Percentiles rank a stretch among this genome's conserved stretches.
phyloP scores from a whole-genome alignment of 2,329 filamentous ascomycete genomes.

The Harringtonia lauricola region DNA sequence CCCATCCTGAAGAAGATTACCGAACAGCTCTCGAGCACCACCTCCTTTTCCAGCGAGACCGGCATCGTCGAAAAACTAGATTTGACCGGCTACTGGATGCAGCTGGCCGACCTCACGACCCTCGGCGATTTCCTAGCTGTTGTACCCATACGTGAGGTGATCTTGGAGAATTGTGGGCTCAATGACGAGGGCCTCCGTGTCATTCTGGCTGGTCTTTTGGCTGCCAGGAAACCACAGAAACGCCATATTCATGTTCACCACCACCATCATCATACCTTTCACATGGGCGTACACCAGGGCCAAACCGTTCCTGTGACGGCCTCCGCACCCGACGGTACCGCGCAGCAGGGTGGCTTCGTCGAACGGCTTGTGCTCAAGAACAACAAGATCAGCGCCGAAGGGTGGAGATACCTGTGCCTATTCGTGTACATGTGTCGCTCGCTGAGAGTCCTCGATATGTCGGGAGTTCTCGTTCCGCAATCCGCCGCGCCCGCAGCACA shows the following conservation, averaged over 20 bases:
- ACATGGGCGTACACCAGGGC: slow-evolving; percentile 11
- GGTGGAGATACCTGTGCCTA: slow-evolving; percentile 83
- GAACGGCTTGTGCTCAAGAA: slow-evolving; percentile 84
- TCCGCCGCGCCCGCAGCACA: slow-evolving; percentile 5
- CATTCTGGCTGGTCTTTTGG: slow-evolving; percentile 74
- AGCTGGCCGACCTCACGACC: slow-evolving; percentile 73
- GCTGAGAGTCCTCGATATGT: slow-evolving; percentile 76
- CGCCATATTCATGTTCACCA: slow-evolving; percentile 32
- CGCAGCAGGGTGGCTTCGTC: slow-evolving; percentile 58
- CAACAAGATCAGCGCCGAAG: slow-evolving; percentile 78
- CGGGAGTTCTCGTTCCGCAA: slow-evolving; percentile 66
- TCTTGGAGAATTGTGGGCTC: slow-evolving; percentile 78
- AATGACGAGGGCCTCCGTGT: slow-evolving; percentile 80
- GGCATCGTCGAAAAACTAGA: slow-evolving; percentile 78
- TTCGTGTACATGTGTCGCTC: slow-evolving; percentile 87
- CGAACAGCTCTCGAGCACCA: slow-evolving; percentile 67
- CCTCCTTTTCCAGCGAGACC: slow-evolving; percentile 52
- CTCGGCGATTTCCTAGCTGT: slow-evolving; percentile 90
- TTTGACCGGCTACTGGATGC: slow-evolving; percentile 73
- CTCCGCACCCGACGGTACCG: slow-evolving; percentile 23
- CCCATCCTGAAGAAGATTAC: slow-evolving; percentile 86
- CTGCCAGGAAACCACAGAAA: slow-evolving; percentile 57
- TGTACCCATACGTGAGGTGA: slow-evolving; percentile 76
- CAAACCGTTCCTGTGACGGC: slow-evolving; percentile 14
- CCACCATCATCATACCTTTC: slow-evolving; percentile 2